Conservation (phyloP, 1,139 yeast species). For the Entelexis paramagnoliae region DNA sequence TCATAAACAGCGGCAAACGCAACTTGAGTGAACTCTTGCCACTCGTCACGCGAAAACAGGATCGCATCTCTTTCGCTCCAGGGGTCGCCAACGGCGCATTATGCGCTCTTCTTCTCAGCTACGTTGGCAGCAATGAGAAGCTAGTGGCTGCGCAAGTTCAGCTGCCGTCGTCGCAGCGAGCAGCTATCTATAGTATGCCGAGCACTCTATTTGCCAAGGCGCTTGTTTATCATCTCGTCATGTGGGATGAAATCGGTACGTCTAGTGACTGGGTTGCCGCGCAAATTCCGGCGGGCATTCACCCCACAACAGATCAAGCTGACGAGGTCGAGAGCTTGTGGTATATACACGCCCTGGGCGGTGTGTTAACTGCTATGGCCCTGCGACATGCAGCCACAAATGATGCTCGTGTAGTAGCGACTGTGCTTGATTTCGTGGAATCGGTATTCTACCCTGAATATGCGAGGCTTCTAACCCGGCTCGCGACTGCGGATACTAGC, state of each 20-base stretch:
- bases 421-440: conserved; percentile 57
- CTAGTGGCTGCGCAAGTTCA: conserved; percentile 54
- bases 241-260: conserved; percentile 60
- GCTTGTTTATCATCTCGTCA: conserved; percentile 56
- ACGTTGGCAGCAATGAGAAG: conserved; percentile 53
- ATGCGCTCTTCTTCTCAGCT: conserved; percentile 65
- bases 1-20: conserved; percentile 76
- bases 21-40: conserved; percentile 25
- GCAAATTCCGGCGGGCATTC: conserved; percentile 41
- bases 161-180: conserved; percentile 52
- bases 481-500: not conserved
- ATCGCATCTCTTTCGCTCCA: conserved; percentile 7
- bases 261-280: conserved; percentile 51
- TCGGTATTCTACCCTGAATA: conserved; percentile 46
- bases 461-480: conserved; percentile 33
- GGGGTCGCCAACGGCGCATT: conserved; percentile 56
- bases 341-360: conserved; percentile 38
- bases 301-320: not conserved
- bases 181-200: conserved; percentile 68
- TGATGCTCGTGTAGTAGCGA: conserved; percentile 38
- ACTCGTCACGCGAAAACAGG: not conserved
- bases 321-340: conserved; percentile 57
- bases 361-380: conserved; percentile 66
- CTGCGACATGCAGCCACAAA: conserved; percentile 67
- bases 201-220: conserved; percentile 63